Evolutionary conservation across 805 yeast genomes (phyloP), one percentile per base, ranked within the genome.

Genomic region (Metschnikowia cubensis): DNA sequence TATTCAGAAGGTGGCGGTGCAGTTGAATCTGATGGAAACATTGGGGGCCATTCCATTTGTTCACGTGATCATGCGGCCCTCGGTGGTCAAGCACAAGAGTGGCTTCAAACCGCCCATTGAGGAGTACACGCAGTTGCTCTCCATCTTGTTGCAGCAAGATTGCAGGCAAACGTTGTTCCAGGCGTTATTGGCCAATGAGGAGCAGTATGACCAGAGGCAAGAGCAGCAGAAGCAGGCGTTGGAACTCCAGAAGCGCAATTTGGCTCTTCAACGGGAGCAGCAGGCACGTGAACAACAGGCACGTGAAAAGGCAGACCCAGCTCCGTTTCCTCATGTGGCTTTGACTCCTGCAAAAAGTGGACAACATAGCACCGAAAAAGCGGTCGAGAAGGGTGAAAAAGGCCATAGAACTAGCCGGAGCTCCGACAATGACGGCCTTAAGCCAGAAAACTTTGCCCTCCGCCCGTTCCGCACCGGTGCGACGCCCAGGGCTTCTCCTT

Each of bases 91-190:
- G 45, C 55, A 64, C 39, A 59, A 70, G 0, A 15, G 60, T 1
- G 78, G 78, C 0, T 70, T 71, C 50, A 70, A 69, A 47, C 78
- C 78, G 10, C 75, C 76, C 0, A 35, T 66, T 18, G 60, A 50
- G 0, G 51, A 50, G 15, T 73, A 73, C 53, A 54, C 54, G 21
- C 25, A 13, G 4, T 47, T 73, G 7, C 61, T 70, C 3, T 13
- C 45, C 6, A 71, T 68, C 49, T 61, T 74, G 47, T 58, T 73
- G 10, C 49, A 52, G 31, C 47, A 60, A 21, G 58, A 59, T 8
- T 48, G 61, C 3, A 58, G 75, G 36, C 50, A 29, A 34, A 36
- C 41, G 25, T 39, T 58, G 31, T 29, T 46, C 6, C 33, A 22
- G 14, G 41, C 41, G 4, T 51, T 58, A 4, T 40, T 53, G 20